Evolutionary conservation across 768 basidiomycete species (phyloP), one percentile per base, ranked within the genome.

Genomic region (Paxillus involutus): DNA sequence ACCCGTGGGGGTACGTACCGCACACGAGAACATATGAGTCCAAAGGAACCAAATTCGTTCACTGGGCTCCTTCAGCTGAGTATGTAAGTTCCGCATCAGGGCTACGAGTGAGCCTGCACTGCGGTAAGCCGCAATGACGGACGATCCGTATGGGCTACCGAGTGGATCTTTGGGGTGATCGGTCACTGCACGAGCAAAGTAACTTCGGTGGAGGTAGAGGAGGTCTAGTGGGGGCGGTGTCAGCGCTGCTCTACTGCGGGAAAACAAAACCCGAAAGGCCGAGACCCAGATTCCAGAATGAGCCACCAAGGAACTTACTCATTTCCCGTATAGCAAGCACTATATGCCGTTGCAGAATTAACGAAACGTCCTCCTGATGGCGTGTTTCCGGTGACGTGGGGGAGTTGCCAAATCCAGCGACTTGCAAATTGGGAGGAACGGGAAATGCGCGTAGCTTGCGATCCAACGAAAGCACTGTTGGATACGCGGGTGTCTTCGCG

Each of bases 141-240:
- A 87, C 3, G 84, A 83, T 10, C 85, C 86, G 56, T 86, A 87
- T 13, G 84, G 83, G 63, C 85, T 86, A 11, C 85, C 85, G 33
- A 88, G 74, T 26, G 86, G 86, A 61, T 88, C 86, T 62, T 85
- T 85, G 32, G 86, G 85, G 63, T 85, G 83, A 62, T 88, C 86
- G 61, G 80, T 84, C 53, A 88, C 80, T 3, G 86, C 86, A 42
- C 84, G 78, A 24, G 86, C 86, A 58, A 88, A 88, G 72, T 87
- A 88, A 64, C 83, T 84, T 58, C 86, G 78, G 62, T 88, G 86
- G 36, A 88, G 73, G 67, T 88, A 88, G 16, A 88, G 72, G 33
- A 88, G 75, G 68, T 85, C 86, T 88, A 46, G 32, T 48, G 16
- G 26, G 41, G 55, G 54, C 47, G 42, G 44, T 51, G 58, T 70